Evolutionary conservation across 2,329 filamentous ascomycete genomes (phyloP), one percentile per base, ranked within the genome.

Genomic region (Furcasterigmium furcatum): DNA sequence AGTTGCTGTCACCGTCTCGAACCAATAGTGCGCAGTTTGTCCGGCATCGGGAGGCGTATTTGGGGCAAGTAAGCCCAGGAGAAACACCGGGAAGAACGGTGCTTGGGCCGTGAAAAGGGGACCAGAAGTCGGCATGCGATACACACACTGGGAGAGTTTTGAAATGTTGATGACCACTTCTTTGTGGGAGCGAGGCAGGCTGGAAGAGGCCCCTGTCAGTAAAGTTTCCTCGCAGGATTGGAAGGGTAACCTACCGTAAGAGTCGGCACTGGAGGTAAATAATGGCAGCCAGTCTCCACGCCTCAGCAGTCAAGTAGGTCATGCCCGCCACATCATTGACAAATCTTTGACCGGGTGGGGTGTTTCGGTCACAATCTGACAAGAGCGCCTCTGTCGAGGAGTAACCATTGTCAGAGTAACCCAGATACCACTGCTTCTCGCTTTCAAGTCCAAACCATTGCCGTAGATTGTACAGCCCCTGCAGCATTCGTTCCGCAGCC

Each of bases 81-180:
- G 56, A 38, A 70, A 71, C 1, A 70, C 66, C 0, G 68, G 68
- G 9, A 70, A 59, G 2, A 71, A 55, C 5, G 68, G 68, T 7
- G 68, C 66, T 41, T 71, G 68, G 2, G 68, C 66, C 9, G 68
- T 71, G 41, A 71, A 71, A 3, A 65, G 54, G 18, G 54, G 54
- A 7, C 67, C 68, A 4, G 64, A 68, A 2, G 67, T 71, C 2
- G 68, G 68, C 67, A 70, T 67, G 8, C 68, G 62, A 4, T 50
- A 52, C 16, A 71, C 67, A 41, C 66, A 68, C 45, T 49, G 57
- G 6, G 61, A 62, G n/a, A 71, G 54, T 27, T 67, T 58, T 1
- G 44, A 32, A 12, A 70, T 24, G 18, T 61, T 62, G 16, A 46
- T 27, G 9, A 70, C 16, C 12, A 71, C 63, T 1, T 61, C 57